Base-by-base conservation (phyloP, 352 stramenopile genomes). In the Phytophthora foliorum region DNA sequence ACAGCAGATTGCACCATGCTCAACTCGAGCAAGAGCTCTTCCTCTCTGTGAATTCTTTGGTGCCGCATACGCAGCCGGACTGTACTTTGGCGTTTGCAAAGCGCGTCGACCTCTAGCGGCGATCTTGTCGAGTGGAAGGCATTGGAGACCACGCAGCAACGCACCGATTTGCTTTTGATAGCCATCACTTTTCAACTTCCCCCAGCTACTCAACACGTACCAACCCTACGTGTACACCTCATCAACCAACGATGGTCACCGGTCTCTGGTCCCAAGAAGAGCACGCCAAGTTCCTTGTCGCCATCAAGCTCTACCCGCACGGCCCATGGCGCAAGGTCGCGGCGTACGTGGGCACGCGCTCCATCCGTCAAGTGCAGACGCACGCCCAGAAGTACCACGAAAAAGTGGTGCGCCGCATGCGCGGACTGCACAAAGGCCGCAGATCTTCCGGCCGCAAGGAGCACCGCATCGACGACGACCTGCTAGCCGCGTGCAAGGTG, bases 341-440 rank as follows among this genome's bases (percentile, higher is more conserved):
- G 2, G 75, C 67, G 16, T 66, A 77, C 52, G 73, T 91, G n/a
- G 72, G 74, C 49, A 89, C 81, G 13, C 79, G 83, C 44, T 81
- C 72, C 38, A 79, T 85, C 21, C 81, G 81, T 1, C 83, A 91
- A 67, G 76, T 84, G 50, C 81, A 88, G 38, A 91, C 83, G 1
- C 83, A 91, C 60, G 77, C 78, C 31, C 81, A 90, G 46, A 89
- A 88, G 60, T 87, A 84, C 55, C 75, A 86, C 29, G 81, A 92
- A 31, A 89, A 89, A 44, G 70, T 87, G 27, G 70, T 70, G 49
- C 77, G 81, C 1, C 74, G 77, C 16, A 75, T 83, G 53, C 77
- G 75, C 6, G 79, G 75, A 0, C 61, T 86, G n/a, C 81, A 67
- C 42, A 81, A 85, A 64, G 77, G 76, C 11, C 75, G 72, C 54